A percentile compares a stretch with the other conserved stretches of the same genome.
Conservation (phyloP, 345 rosid species). For the Zanthoxylum bungeanum region DNA sequence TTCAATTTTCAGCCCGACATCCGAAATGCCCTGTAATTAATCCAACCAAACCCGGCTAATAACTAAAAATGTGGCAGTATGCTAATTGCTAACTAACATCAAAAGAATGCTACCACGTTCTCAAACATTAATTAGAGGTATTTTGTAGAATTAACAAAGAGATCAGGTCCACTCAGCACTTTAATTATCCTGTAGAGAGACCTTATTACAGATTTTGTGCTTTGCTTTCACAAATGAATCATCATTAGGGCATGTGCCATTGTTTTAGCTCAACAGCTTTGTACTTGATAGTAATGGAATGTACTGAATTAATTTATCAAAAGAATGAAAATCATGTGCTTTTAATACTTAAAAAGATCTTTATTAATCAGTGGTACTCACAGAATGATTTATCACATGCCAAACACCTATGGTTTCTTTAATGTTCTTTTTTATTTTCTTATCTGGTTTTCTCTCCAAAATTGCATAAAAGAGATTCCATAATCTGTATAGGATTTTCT, state of each 20-base stretch:
- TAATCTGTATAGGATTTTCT: conserved; percentile 22
- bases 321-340: background rate
- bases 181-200: too few species aligned
- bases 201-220: too few species aligned
- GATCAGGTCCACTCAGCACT: too few species aligned
- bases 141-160: too few species aligned
- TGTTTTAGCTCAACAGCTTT: conserved; percentile 12
- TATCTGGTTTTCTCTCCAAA: conserved; percentile 1
- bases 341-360: background rate
- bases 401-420: background rate
- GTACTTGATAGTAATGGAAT: background rate
- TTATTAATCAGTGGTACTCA: background rate
- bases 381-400: conserved; percentile 27
- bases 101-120: too few species aligned
- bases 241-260: conserved; percentile 24
- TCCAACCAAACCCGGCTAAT: too few species aligned
- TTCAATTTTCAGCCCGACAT: too few species aligned
- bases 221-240: conserved; percentile 6
- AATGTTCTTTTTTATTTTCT: background rate
- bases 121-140: too few species aligned
- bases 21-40: too few species aligned
- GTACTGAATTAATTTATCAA: background rate
- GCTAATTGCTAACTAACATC: too few species aligned
- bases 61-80: too few species aligned
- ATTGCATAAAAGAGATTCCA: conserved; percentile 14